Conservation (phyloP, 83 land plant genomes). For the Picea abies region DNA sequence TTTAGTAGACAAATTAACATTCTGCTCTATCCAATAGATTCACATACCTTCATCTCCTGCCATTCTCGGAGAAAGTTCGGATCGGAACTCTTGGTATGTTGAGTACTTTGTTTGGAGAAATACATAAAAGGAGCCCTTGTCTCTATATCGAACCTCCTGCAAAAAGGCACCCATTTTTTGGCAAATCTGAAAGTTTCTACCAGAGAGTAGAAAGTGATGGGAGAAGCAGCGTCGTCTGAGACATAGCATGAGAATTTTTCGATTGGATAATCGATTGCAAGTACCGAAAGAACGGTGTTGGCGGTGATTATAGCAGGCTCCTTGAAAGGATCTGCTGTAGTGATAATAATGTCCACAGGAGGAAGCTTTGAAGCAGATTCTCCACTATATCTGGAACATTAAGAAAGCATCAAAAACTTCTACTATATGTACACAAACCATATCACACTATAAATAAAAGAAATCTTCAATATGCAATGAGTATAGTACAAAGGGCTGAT, state of each 20-base stretch:
- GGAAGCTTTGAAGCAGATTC: slow-evolving; percentile 22
- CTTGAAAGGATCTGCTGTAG: slow-evolving; percentile 33
- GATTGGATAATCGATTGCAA: slow-evolving; percentile 31
- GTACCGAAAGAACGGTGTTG: slow-evolving; percentile 36
- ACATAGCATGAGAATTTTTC: slow-evolving; percentile 50
- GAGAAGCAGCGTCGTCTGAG: slow-evolving; percentile 41
- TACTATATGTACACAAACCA: too few relatives aligned
- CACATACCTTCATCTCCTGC: too few relatives aligned
- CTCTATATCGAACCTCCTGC: not conserved
- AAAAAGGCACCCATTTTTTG: slow-evolving; percentile 47
- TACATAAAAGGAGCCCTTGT: too few relatives aligned
- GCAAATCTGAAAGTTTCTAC: slow-evolving; percentile 15
- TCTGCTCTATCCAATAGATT: not conserved
- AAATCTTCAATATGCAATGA: not conserved
- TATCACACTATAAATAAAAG: not conserved
- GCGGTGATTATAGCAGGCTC: slow-evolving; percentile 46
- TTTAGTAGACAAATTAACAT: not conserved
- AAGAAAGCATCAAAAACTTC: not conserved
- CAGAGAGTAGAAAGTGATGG: slow-evolving; percentile 40
- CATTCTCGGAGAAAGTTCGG: too few relatives aligned
- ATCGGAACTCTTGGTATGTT: too few relatives aligned
- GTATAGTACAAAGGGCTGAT: not conserved
- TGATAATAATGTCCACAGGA: slow-evolving; percentile 50
- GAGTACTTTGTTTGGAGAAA: too few relatives aligned
- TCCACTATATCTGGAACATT: slow-evolving; percentile 15